phyloP scores from a whole-genome alignment of 768 basidiomycete genomes.

The Calocera cornea region DNA sequence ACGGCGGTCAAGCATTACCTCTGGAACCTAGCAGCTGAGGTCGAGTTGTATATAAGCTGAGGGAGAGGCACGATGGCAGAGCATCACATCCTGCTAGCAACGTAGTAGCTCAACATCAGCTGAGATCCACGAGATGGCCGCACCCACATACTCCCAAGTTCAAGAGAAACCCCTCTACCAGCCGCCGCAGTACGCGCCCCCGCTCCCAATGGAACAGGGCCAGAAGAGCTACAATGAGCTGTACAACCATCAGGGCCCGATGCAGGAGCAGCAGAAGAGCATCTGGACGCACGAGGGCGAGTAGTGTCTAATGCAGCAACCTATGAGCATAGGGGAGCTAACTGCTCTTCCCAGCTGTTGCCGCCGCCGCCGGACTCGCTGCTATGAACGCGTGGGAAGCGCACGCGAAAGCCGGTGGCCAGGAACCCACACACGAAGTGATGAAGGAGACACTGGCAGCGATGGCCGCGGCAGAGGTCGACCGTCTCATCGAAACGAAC shows the following conservation, averaged over 20 bases:
- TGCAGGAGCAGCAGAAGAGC: neutral
- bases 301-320: neutral
- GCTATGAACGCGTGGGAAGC: conserved; percentile 30
- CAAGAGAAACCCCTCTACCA: too few species aligned
- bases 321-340: neutral
- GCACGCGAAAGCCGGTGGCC: conserved; percentile 23
- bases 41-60: too few species aligned
- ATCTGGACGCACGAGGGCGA: neutral
- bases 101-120: too few species aligned
- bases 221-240: neutral
- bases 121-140: too few species aligned
- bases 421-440: conserved; percentile 19
- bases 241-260: neutral
- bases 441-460: conserved; percentile 27
- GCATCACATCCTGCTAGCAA: too few species aligned
- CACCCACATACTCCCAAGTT: too few species aligned
- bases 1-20: too few species aligned
- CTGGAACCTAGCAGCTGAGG: too few species aligned
- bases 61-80: too few species aligned
- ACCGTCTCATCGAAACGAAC: conserved; percentile 30
- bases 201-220: too few species aligned
- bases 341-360: conserved; percentile 9
- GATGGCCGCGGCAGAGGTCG: conserved; percentile 28
- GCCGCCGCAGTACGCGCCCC: too few species aligned
- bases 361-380: conserved; percentile 27